A percentile compares a stretch with the other conserved stretches of the same genome.
These are phyloP conservation scores for Fragilaria crotonensis DNA, from an alignment of 108 stramenopile species.

Conservation along the genomic window DNA sequence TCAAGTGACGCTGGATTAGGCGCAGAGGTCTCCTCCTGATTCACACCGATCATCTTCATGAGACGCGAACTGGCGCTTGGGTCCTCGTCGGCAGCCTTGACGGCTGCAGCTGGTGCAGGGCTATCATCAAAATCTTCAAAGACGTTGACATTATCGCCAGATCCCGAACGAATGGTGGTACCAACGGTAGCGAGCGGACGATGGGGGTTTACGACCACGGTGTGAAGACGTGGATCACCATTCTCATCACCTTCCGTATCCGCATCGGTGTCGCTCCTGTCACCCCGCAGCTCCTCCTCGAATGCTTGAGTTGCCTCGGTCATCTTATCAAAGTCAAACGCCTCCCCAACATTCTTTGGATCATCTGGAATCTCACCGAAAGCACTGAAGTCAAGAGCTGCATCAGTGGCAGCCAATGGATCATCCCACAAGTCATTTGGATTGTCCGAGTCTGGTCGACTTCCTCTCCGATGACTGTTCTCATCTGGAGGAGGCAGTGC, in stretches of 20 bases:
- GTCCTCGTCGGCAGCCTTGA: constrained; percentile 51
- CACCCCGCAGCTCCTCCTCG: constrained; percentile 68
- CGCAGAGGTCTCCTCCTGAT: constrained; percentile 15
- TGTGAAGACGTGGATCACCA: constrained; percentile 6
- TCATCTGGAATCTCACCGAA: constrained; percentile 71
- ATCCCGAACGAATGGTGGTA: constrained; percentile 71
- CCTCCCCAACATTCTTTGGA: constrained; percentile 19
- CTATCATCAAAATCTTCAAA: constrained; percentile 80
- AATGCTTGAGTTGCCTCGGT: constrained; percentile 55
- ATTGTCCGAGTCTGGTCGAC: constrained; percentile 34
- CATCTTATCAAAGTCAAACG: constrained; percentile 80
- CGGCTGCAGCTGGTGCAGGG: constrained; percentile 13
- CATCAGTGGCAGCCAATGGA: constrained; percentile 47
- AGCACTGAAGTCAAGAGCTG: constrained; percentile 73
- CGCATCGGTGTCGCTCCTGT: not conserved
- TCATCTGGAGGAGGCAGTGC: constrained; percentile 55
- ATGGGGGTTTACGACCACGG: constrained; percentile 40
- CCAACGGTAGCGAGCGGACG: constrained; percentile 74
- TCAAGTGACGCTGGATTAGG: constrained; percentile 2
- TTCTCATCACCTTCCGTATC: constrained; percentile 6
- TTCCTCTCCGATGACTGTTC: constrained; percentile 2
- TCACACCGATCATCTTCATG: constrained; percentile 88
- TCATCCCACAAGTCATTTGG: constrained; percentile 87
- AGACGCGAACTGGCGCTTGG: constrained; percentile 63
- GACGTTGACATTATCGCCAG: constrained; percentile 76